phyloP scores from a whole-genome alignment of 192 early-diverging fungal genomes.

The Backusella sp. region DNA sequence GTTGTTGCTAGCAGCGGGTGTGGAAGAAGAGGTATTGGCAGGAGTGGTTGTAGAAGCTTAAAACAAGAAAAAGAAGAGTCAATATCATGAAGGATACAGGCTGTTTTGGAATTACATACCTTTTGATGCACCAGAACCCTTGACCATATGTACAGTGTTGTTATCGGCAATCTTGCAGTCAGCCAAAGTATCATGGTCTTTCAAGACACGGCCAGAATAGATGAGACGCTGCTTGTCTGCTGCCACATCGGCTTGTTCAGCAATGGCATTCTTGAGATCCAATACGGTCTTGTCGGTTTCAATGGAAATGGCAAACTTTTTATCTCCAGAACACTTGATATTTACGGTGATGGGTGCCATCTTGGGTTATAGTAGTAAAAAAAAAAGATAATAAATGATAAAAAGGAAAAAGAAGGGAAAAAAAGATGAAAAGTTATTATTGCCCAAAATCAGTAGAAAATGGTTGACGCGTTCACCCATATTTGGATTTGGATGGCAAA shows the following conservation, averaged over 20 bases:
- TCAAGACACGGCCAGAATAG: conserved; percentile 91
- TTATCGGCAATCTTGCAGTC: conserved; percentile 85
- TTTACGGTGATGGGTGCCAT: conserved; percentile 68
- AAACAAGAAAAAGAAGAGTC: not conserved
- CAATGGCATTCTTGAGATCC: conserved; percentile 78
- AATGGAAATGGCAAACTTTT: conserved; percentile 65
- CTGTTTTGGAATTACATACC: not conserved
- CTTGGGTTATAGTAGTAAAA: conserved; percentile 10
- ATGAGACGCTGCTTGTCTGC: conserved; percentile 82
- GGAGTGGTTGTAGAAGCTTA: conserved; percentile 37
- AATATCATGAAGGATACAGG: conserved; percentile 8
- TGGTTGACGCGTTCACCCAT: not conserved
- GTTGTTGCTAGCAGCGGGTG: conserved; percentile 18
- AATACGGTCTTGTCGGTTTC: conserved; percentile 59
- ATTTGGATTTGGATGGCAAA: not conserved
- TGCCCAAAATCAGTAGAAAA: conserved; percentile 2
- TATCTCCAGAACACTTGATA: conserved; percentile 75
- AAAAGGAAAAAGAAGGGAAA: not conserved
- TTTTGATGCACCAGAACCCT: conserved; percentile 44
- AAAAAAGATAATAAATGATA: not conserved
- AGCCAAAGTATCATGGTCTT: conserved; percentile 78
- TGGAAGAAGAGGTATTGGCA: conserved; percentile 31
- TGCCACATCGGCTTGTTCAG: conserved; percentile 60
- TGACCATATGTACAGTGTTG: conserved; percentile 92
- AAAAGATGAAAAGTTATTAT: conserved; percentile 1